phyloP scores from a whole-genome alignment of 176 grass and related monocot genomes.

The Echinochloa phyllopogon region DNA sequence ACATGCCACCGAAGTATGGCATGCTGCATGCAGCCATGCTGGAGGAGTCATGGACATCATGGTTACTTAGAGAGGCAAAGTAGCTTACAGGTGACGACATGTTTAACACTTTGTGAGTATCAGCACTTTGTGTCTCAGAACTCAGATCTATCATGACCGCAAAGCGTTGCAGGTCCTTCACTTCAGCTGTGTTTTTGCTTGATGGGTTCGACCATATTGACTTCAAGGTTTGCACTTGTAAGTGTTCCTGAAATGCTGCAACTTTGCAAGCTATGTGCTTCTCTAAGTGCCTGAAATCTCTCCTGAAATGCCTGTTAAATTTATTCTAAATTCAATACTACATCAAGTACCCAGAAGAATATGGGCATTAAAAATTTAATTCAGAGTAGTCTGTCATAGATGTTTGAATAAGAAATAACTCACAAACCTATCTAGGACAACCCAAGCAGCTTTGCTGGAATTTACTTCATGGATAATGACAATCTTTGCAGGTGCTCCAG shows the following conservation, averaged over 20 bases:
- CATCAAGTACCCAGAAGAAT: constrained; percentile 12
- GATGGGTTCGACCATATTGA: constrained; percentile 40
- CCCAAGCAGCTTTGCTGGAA: constrained; percentile 66
- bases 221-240: constrained; percentile 48
- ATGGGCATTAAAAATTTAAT: neutral
- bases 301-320: constrained; percentile 61
- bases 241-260: constrained; percentile 58
- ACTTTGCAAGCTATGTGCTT: constrained; percentile 77
- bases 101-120: constrained; percentile 28
- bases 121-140: constrained; percentile 41
- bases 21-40: constrained; percentile 35
- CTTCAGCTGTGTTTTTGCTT: constrained; percentile 50
- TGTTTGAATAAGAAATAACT: constrained; percentile 19
- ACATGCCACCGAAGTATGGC: constrained; percentile 35
- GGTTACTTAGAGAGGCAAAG: constrained; percentile 50
- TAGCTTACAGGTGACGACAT: constrained; percentile 55
- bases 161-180: constrained; percentile 39
- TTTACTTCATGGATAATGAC: constrained; percentile 68
- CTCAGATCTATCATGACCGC: constrained; percentile 36
- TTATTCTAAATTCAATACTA: constrained; percentile 7
- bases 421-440: constrained; percentile 69
- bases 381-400: neutral
- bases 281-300: constrained; percentile 63
- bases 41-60: constrained; percentile 40
- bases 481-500: constrained; percentile 63